Evolutionary conservation across 495 filamentous ascomycete species (phyloP).

Genomic region (Trichoderma virens): DNA sequence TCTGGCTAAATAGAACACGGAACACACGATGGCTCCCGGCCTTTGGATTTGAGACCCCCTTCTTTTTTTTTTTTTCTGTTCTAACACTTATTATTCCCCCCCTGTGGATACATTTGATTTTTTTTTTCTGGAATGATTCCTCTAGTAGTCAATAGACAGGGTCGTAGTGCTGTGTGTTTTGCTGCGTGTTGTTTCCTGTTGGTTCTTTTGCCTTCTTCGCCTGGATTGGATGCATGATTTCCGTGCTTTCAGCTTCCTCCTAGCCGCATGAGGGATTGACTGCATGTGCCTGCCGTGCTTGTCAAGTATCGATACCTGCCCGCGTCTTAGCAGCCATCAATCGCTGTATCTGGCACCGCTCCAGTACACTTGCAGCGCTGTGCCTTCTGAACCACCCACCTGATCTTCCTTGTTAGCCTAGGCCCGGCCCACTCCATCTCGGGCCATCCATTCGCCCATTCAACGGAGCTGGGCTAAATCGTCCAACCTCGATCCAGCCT

Average conservation of each 20-base stretch:
- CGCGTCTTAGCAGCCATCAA: background rate
- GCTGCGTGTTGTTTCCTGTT: background rate
- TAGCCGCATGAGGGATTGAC: no score
- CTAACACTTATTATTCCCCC: background rate
- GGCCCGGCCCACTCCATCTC: background rate
- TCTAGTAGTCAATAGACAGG: background rate
- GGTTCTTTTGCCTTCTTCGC: no score
- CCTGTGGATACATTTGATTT: background rate
- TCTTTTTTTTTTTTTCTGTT: no score
- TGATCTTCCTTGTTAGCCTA: background rate
- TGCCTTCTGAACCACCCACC: background rate
- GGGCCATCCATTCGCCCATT: conserved; percentile 7
- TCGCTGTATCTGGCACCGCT: no score
- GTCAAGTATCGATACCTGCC: background rate
- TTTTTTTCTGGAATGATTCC: conserved; percentile 8
- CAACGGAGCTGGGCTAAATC: background rate
- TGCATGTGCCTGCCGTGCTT: background rate
- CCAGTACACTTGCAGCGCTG: background rate
- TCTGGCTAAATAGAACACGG: background rate
- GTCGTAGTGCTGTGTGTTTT: no score
- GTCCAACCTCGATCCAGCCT: conserved; percentile 8
- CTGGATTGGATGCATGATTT: no score
- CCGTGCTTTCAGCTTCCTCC: no score
- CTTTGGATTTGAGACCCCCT: no score
- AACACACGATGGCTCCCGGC: background rate